Base-by-base conservation (phyloP, 108 stramenopile genomes). In the Licmophora abbreviata region DNA sequence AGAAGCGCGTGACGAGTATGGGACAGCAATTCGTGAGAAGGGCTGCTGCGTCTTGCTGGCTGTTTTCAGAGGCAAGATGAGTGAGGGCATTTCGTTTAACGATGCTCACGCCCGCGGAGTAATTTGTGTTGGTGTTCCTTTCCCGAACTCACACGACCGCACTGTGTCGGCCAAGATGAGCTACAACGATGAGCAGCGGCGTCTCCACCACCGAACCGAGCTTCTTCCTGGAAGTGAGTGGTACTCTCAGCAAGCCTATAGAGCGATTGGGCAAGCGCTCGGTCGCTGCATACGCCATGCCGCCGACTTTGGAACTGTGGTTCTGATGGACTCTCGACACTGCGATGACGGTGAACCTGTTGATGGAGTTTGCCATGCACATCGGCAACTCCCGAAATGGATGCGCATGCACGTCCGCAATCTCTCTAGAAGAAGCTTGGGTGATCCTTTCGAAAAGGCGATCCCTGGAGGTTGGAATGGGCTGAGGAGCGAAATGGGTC, bases 161-260 rank as follows among this genome's bases (percentile, higher is more conserved):
- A 43, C 71, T 8, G 63, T 91, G 33, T 73, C 62, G 51, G 69
- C 81, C 40, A 94, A 94, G 71, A 63, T 53, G 48, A 31, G 42
- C 21, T 94, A 85, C 76, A 91, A 92, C 56, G 76, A 90, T 50
- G 81, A 85, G 34, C 81, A 85, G 42, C 51, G 79, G 12, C 71
- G 61, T 35, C 41, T 74, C 9, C 50, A 55, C 22, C 57, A 70
- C 9, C 62, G 81, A 2, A 77, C 54, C 10, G 63, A 58, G 43
- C 52, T 92, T 27, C 68, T 92, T 3, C 78, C 80, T 7, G 93
- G 94, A 0, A 9, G 34, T 1, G 81, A 87, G 27, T 95, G 90
- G 91, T 95, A 95, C 59, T n/a, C 62, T 3, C 88, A 91, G 50
- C 91, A 95, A 61, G 95, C 95, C 4, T 91, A 81, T 44, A 79